phyloP scores from a whole-genome alignment of 441 rosid genomes.

The Gossypium aridum region DNA sequence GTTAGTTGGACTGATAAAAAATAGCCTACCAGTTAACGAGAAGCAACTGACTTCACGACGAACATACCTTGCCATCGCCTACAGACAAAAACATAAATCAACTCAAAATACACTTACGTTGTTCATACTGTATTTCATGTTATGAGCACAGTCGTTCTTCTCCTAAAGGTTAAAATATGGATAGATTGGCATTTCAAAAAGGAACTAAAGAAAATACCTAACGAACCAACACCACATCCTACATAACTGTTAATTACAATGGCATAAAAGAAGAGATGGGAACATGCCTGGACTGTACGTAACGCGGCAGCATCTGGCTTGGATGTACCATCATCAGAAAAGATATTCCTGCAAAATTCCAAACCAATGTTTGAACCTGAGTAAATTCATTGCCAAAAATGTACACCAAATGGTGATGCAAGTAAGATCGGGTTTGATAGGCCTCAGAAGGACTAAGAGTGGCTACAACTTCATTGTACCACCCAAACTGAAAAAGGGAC shows the following conservation, averaged over 20 bases:
- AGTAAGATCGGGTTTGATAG: neutral
- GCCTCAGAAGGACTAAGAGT: too few relatives aligned
- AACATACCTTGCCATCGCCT: conserved; percentile 95
- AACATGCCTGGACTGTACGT: conserved; percentile 65
- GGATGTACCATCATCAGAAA: conserved; percentile 76
- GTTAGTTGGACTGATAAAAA: neutral
- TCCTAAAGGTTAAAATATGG: neutral
- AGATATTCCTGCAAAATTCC: conserved; percentile 63
- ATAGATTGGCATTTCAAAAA: neutral
- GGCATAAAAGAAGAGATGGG: conserved; percentile 25
- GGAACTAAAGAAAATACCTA: neutral
- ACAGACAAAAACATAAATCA: conserved; percentile 19
- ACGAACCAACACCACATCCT: neutral
- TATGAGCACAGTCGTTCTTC: neutral
- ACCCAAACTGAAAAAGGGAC: neutral
- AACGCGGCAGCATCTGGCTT: conserved; percentile 54
- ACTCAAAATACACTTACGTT: neutral
- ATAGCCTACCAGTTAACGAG: conserved; percentile 61
- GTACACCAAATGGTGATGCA: neutral
- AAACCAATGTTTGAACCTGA: conserved; percentile 14
- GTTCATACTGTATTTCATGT: neutral
- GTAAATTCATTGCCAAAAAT: neutral
- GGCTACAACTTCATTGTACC: neutral
- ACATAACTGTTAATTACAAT: neutral
- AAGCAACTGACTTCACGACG: conserved; percentile 70